Conservation (phyloP, 106 monocot species). For the Alisma plantagoaquatica region DNA sequence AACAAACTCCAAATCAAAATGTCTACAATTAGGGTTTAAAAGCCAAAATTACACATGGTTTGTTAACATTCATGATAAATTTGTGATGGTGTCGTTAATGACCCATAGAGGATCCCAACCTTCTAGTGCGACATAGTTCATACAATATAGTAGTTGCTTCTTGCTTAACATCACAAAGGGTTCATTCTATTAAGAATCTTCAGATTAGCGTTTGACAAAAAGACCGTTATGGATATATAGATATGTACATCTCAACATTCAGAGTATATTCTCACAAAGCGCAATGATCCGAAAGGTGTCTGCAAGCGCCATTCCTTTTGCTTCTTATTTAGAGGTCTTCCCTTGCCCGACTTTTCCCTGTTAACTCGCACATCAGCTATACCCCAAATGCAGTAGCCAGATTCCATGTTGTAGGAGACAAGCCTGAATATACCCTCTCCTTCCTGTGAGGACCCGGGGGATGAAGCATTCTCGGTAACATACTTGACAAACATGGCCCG, state of each 20-base stretch:
- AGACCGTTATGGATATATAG: too few relatives aligned
- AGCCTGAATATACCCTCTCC: conserved; percentile 69
- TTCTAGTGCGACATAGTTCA: too few relatives aligned
- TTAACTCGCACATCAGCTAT: conserved; percentile 81
- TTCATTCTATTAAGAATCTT: too few relatives aligned
- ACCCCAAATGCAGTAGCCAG: conserved; percentile 55
- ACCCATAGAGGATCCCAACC: too few relatives aligned
- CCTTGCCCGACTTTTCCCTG: conserved; percentile 61
- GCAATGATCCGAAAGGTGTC: conserved; percentile 33
- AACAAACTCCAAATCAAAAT: too few relatives aligned
- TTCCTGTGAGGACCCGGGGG: conserved; percentile 29
- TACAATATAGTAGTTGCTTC: too few relatives aligned
- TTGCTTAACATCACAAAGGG: too few relatives aligned
- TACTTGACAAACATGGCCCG: conserved; percentile 55
- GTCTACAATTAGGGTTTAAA: too few relatives aligned
- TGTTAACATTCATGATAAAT: too few relatives aligned
- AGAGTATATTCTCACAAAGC: conserved; percentile 35
- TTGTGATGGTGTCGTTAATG: too few relatives aligned
- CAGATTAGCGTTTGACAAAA: too few relatives aligned
- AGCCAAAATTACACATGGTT: too few relatives aligned
- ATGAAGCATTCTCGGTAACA: neutral
- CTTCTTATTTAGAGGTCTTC: conserved; percentile 55
- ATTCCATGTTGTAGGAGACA: conserved; percentile 54
- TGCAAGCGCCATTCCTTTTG: conserved; percentile 53
- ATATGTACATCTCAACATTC: conserved; percentile 22